Percentiles rank a stretch among this genome's conserved stretches.
Conservation (phyloP, 2,329 filamentous ascomycete genomes). For the Cercospora sesami region DNA sequence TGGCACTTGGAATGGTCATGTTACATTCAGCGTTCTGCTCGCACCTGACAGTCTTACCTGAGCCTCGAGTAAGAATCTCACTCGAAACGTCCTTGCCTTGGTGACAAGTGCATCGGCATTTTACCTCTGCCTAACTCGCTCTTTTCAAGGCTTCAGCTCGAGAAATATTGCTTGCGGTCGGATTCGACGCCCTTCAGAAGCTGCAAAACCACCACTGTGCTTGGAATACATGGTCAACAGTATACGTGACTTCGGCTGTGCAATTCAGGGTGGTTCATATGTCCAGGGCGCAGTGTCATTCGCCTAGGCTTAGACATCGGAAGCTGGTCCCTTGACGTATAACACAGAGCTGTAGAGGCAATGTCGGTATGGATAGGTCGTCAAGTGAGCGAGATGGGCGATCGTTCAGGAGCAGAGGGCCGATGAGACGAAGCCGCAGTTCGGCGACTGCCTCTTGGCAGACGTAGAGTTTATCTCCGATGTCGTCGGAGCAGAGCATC, state of each 20-base stretch:
- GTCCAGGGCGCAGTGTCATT: neutral
- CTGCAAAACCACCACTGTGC: neutral
- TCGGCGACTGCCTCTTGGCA: neutral
- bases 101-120: neutral
- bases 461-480: constrained; percentile 1
- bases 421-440: neutral
- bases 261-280: neutral
- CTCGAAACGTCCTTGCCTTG: neutral
- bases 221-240: neutral
- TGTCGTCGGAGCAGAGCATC: constrained; percentile 5
- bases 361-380: neutral
- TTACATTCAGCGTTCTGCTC: neutral
- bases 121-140: neutral
- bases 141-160: neutral
- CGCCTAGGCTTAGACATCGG: neutral
- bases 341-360: neutral
- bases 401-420: neutral
- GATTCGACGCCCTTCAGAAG: neutral
- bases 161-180: neutral
- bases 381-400: neutral
- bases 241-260: neutral
- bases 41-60: neutral
- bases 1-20: neutral
- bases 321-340: neutral
- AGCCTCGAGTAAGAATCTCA: neutral